Base-by-base conservation (phyloP, 225 moss, liverwort and hornwort genomes). In the Takakia lepidozioides region DNA sequence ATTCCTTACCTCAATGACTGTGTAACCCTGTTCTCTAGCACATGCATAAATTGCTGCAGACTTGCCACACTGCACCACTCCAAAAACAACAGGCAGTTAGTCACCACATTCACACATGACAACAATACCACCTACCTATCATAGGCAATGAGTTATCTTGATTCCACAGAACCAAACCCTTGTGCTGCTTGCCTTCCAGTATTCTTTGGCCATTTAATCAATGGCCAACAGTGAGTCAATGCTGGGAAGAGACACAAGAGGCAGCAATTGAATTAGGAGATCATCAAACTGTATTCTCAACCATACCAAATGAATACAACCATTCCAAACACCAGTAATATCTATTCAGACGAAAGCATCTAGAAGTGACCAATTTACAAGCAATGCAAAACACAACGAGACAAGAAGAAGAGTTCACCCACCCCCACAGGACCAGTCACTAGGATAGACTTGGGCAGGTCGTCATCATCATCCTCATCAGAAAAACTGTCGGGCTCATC, bases 41-140 rank as follows among this genome's bases (percentile, higher is more conserved):
- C 86, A 88, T 49, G 89, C 89, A 75, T 89, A 93, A 46, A 93
- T 64, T 47, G 93, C 86, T 57, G 89, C 86, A 64, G 89, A 81
- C 51, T 93, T 93, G 43, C 93, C 89, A 57, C 83, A 87, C 92
- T 92, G 68, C 66, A 71, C 20, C 8, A 56, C 28, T 19, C 28
- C 43, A 44, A 38, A 19, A 4, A 7, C 42, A n/a, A n/a, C n/a
- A n/a, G n/a, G n/a, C n/a, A n/a, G n/a, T n/a, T n/a, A n/a, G n/a
- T n/a, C n/a, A n/a, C n/a, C n/a, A n/a, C n/a, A n/a, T n/a, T n/a
- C n/a, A n/a, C n/a, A n/a, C n/a, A n/a, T n/a, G n/a, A n/a, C n/a
- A n/a, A n/a, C n/a, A n/a, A n/a, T n/a, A n/a, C n/a, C n/a, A n/a
- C n/a, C n/a, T n/a, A n/a, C n/a, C n/a, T n/a, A n/a, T n/a, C n/a